Conservation (phyloP, 1,139 yeast species). For the Zygoascus sp. region DNA sequence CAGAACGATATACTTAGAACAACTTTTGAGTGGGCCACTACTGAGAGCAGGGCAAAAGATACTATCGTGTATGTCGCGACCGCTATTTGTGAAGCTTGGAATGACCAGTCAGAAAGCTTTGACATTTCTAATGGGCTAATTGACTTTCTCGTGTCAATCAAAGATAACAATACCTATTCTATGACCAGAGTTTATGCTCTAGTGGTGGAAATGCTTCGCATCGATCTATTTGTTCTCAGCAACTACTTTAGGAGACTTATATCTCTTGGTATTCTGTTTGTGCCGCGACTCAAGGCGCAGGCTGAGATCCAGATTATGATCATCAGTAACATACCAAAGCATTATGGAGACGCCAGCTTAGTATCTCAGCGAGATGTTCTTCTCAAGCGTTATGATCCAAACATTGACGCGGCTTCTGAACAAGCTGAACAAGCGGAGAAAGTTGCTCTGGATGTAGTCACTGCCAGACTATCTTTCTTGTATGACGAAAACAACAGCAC, state of each 20-base stretch:
- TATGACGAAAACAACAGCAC: background rate
- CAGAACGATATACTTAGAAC: conserved; percentile 23
- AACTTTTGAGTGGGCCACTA: conserved; percentile 32
- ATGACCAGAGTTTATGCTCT: conserved; percentile 45
- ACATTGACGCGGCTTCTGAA: conserved; percentile 6
- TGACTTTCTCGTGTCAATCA: conserved; percentile 29
- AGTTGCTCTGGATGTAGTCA: conserved; percentile 7
- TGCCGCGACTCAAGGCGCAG: conserved; percentile 26
- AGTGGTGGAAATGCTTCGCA: conserved; percentile 51
- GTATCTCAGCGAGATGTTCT: conserved; percentile 26
- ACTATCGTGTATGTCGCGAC: conserved; percentile 28
- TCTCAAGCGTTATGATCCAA: conserved; percentile 18
- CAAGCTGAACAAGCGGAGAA: conserved; percentile 11
- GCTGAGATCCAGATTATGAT: conserved; percentile 48
- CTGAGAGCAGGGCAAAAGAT: conserved; percentile 22
- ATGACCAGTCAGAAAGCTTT: conserved; percentile 21
- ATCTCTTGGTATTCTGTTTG: conserved; percentile 75
- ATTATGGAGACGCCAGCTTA: conserved; percentile 15
- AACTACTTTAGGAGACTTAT: conserved; percentile 72
- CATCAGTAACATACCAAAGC: conserved; percentile 50
- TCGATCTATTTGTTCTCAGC: conserved; percentile 51
- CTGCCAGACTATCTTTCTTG: conserved; percentile 13
- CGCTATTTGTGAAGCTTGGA: conserved; percentile 24
- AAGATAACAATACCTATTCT: conserved; percentile 24
- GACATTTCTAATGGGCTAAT: conserved; percentile 30